A percentile compares a stretch with the other conserved stretches of the same genome.
Conservation (phyloP, 352 stramenopile genomes). For the Phytophthora tubulina region DNA sequence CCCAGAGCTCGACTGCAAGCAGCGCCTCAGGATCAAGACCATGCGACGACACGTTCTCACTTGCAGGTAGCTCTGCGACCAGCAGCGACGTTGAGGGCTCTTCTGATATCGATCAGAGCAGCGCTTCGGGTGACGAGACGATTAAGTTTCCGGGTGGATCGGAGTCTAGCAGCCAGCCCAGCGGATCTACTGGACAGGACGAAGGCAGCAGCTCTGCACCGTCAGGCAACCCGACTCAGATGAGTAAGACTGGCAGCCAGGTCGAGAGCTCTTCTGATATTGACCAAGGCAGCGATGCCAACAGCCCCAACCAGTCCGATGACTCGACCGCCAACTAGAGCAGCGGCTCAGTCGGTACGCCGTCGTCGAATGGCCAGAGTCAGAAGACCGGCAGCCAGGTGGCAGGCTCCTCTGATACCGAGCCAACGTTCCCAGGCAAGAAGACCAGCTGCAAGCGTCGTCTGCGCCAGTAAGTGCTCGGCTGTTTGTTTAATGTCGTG, state of each 20-base stretch:
- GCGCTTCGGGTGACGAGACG: constrained; percentile 11
- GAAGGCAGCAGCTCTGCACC: constrained; percentile 11
- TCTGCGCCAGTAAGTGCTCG: constrained; percentile 21
- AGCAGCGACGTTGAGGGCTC: constrained; percentile 26
- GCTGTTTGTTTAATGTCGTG: too few relatives aligned
- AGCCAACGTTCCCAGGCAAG: constrained; percentile 15
- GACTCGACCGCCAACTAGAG: constrained; percentile 20
- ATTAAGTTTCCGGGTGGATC: constrained; percentile 10
- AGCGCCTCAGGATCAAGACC: neutral
- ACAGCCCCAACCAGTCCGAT: constrained; percentile 20
- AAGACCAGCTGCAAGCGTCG: constrained; percentile 35
- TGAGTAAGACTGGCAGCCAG: constrained; percentile 18
- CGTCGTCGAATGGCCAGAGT: constrained; percentile 6
- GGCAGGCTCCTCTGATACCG: constrained; percentile 17
- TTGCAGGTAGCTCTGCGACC: constrained; percentile 5
- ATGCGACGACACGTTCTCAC: constrained; percentile 13
- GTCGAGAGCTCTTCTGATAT: constrained; percentile 14
- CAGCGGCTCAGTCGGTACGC: neutral
- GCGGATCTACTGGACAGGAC: neutral
- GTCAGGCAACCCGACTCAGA: neutral
- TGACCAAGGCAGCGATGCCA: constrained; percentile 20
- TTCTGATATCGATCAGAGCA: constrained; percentile 11
- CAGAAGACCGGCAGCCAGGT: constrained; percentile 26
- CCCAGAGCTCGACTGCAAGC: constrained; percentile 2
- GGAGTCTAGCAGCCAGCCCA: neutral